Percentiles rank a stretch among this genome's conserved stretches.
Conservation (phyloP, 1,139 yeast genomes). For the Kurtzmaniella quercitrusa region DNA sequence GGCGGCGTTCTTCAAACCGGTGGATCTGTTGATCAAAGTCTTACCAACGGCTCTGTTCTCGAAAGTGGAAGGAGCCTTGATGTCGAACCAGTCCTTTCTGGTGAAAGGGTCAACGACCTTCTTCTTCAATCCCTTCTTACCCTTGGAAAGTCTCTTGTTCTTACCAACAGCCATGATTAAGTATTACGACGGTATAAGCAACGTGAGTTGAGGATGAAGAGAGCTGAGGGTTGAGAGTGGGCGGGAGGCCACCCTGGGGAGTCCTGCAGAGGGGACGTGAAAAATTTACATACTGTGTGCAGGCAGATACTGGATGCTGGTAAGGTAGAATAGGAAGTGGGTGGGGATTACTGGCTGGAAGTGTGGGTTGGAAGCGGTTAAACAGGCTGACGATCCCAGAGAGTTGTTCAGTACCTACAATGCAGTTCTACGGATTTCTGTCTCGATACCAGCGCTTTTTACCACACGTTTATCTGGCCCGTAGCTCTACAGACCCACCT, state of each 20-base stretch:
- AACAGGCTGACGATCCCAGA: no score
- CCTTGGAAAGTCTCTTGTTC: slow-evolving; percentile 52
- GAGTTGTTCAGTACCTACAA: no score
- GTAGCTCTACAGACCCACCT: no score
- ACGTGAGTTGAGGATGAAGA: background rate
- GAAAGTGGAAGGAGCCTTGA: slow-evolving; percentile 50
- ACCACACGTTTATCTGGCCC: no score
- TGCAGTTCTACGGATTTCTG: no score
- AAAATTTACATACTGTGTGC: slow-evolving; percentile 1
- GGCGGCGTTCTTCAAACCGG: slow-evolving; percentile 50
- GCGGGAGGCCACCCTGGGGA: background rate
- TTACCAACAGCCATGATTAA: slow-evolving; percentile 48
- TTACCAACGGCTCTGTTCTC: slow-evolving; percentile 51
- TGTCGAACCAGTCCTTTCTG: slow-evolving; percentile 51
- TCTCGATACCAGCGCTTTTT: no score
- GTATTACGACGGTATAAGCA: background rate
- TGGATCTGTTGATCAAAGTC: slow-evolving; percentile 48
- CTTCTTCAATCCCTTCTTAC: slow-evolving; percentile 51
- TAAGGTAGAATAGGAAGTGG: background rate
- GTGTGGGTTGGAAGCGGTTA: no score
- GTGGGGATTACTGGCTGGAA: background rate
- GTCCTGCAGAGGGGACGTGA: slow-evolving; percentile 1
- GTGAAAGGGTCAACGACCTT: slow-evolving; percentile 50
- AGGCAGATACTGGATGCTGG: background rate
- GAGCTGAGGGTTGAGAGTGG: slow-evolving; percentile 1